These are phyloP conservation scores for Gonium pectorale DNA, from an alignment of 139 green algal species.

Conservation along the genomic window DNA sequence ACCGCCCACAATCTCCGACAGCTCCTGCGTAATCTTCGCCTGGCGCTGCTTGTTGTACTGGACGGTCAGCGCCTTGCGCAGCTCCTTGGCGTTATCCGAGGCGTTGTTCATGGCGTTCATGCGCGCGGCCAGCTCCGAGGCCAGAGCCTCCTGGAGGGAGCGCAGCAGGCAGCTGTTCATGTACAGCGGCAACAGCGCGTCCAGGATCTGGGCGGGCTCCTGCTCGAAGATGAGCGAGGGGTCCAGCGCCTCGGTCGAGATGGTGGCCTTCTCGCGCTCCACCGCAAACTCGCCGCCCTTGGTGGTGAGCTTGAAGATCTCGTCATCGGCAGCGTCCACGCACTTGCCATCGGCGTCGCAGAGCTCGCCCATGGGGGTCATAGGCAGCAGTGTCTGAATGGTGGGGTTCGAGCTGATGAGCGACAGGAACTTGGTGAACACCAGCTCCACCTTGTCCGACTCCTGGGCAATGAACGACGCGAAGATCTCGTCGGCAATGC, in stretches of 20 bases:
- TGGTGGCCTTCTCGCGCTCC: slow-evolving; percentile 86
- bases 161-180: slow-evolving; percentile 95
- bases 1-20: slow-evolving; percentile 83
- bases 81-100: slow-evolving; percentile 96
- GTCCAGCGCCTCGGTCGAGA: slow-evolving; percentile 77
- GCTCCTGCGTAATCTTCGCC: slow-evolving; percentile 94
- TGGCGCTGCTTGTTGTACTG: slow-evolving; percentile 96
- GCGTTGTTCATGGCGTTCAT: slow-evolving; percentile 99
- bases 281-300: slow-evolving; percentile 89
- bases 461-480: slow-evolving; percentile 94
- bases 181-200: slow-evolving; percentile 98
- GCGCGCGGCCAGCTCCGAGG: slow-evolving; percentile 96
- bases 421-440: slow-evolving; percentile 99
- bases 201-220: slow-evolving; percentile 98
- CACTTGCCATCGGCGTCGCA: slow-evolving; percentile 97
- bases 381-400: slow-evolving; percentile 96
- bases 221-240: slow-evolving; percentile 97
- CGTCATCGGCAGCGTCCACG: slow-evolving; percentile 96
- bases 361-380: slow-evolving; percentile 92
- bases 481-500: slow-evolving; percentile 97
- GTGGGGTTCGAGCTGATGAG: slow-evolving; percentile 92
- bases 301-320: slow-evolving; percentile 90
- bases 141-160: slow-evolving; percentile 91
- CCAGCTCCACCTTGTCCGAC: slow-evolving; percentile 94
- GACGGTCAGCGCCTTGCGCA: slow-evolving; percentile 84